These are phyloP conservation scores for Plectosphaerella plurivora DNA, from an alignment of 2,329 filamentous ascomycete species.

Conservation along the genomic window DNA sequence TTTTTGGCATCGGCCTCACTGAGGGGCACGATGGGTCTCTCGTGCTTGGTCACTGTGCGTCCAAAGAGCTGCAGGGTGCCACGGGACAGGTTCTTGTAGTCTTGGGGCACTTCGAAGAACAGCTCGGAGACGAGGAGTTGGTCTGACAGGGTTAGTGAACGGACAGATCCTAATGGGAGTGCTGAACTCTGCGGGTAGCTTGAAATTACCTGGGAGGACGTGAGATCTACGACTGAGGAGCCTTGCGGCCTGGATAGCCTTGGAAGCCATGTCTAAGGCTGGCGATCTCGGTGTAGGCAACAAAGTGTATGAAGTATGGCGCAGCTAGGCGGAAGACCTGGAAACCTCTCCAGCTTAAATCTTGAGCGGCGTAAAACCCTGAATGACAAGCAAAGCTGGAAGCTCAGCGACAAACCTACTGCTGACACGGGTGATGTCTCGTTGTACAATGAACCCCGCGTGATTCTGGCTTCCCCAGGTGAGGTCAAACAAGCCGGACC, in stretches of 20 bases:
- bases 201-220: constrained; percentile 21
- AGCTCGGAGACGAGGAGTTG: constrained; percentile 74
- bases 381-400: background rate
- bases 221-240: constrained; percentile 38
- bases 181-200: background rate
- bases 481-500: too few species aligned
- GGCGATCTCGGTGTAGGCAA: too few species aligned
- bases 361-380: too few species aligned
- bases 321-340: too few species aligned
- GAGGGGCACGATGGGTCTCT: constrained; percentile 51
- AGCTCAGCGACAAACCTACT: background rate
- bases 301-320: background rate
- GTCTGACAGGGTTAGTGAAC: constrained; percentile 40
- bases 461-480: too few species aligned
- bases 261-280: constrained; percentile 6
- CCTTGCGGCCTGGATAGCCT: constrained; percentile 28
- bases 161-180: background rate
- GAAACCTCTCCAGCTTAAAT: too few species aligned
- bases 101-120: constrained; percentile 81
- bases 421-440: too few species aligned
- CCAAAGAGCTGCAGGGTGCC: constrained; percentile 72
- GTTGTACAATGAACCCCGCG: too few species aligned
- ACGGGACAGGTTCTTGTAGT: constrained; percentile 60
- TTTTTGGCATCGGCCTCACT: constrained; percentile 28
- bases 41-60: constrained; percentile 64